Percentiles rank a stretch among this genome's conserved stretches.
These are phyloP conservation scores for Eurotiales sp. DNA, from an alignment of 2,329 filamentous ascomycete genomes.

Conservation along the genomic window DNA sequence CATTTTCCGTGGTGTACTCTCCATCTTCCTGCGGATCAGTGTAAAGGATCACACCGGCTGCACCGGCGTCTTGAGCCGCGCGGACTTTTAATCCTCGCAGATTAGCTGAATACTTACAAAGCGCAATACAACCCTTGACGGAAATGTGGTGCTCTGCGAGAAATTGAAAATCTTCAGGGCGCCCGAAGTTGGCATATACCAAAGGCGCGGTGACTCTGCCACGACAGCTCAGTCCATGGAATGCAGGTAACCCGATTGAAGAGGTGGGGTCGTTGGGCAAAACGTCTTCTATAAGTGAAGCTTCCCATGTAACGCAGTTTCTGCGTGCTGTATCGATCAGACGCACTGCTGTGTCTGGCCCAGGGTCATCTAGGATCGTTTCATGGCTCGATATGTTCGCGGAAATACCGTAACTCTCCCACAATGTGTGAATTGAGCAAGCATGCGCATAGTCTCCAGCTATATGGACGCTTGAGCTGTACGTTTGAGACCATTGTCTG, in stretches of 20 bases:
- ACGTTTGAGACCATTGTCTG: background rate
- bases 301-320: background rate
- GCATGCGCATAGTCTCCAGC: background rate
- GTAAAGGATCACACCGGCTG: slow-evolving; percentile 1
- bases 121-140: background rate
- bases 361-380: background rate
- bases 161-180: background rate
- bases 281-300: background rate
- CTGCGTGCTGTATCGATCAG: background rate
- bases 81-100: background rate
- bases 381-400: background rate
- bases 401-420: background rate
- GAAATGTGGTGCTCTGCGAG: background rate
- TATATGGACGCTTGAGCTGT: background rate
- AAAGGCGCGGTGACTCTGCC: background rate
- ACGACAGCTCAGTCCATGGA: background rate
- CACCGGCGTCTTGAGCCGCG: background rate
- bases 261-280: background rate
- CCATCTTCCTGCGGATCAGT: slow-evolving; percentile 2
- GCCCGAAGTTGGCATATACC: background rate
- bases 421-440: background rate
- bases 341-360: background rate
- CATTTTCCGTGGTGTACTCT: background rate
- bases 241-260: background rate
- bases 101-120: background rate